These are phyloP conservation scores for Bacidia gigantensis DNA, from an alignment of 495 filamentous ascomycete genomes.

Conservation along the genomic window DNA sequence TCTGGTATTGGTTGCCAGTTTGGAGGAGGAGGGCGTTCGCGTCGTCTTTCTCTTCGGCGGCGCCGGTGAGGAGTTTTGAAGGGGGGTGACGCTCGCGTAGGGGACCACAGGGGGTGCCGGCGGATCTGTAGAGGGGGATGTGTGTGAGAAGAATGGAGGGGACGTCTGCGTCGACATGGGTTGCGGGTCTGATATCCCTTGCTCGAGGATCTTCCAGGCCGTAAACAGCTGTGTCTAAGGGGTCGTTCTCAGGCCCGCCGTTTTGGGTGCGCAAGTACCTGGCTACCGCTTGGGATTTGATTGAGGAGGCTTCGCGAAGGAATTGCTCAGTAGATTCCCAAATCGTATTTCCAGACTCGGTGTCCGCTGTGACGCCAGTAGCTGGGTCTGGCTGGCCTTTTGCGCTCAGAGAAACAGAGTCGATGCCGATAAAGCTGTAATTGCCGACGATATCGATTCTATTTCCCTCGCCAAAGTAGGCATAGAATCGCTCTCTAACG, in stretches of 20 bases:
- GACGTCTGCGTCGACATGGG: slow-evolving; percentile 32
- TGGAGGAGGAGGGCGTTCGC: slow-evolving; percentile 61
- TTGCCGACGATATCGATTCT: slow-evolving; percentile 83
- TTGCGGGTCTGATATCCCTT: slow-evolving; percentile 1
- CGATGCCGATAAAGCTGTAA: slow-evolving; percentile 87
- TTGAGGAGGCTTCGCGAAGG: slow-evolving; percentile 43
- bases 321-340: slow-evolving; percentile 70
- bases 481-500: slow-evolving; percentile 68
- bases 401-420: slow-evolving; percentile 75
- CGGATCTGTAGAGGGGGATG: slow-evolving; percentile 70
- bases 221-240: slow-evolving; percentile 34
- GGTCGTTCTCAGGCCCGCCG: slow-evolving; percentile 30
- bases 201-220: slow-evolving; percentile 11
- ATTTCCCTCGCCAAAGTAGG: slow-evolving; percentile 82
- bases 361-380: slow-evolving; percentile 28
- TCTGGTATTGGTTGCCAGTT: slow-evolving; percentile 90
- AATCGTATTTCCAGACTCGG: slow-evolving; percentile 40
- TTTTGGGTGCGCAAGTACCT: slow-evolving; percentile 29
- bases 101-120: slow-evolving; percentile 82
- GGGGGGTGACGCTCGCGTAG: slow-evolving; percentile 70
- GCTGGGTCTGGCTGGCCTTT: slow-evolving; percentile 38
- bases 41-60: slow-evolving; percentile 54
- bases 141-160: slow-evolving; percentile 82
- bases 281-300: slow-evolving; percentile 30
- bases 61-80: slow-evolving; percentile 36